Conservation (phyloP, 805 yeast species). For the Candida sphagnicola region DNA sequence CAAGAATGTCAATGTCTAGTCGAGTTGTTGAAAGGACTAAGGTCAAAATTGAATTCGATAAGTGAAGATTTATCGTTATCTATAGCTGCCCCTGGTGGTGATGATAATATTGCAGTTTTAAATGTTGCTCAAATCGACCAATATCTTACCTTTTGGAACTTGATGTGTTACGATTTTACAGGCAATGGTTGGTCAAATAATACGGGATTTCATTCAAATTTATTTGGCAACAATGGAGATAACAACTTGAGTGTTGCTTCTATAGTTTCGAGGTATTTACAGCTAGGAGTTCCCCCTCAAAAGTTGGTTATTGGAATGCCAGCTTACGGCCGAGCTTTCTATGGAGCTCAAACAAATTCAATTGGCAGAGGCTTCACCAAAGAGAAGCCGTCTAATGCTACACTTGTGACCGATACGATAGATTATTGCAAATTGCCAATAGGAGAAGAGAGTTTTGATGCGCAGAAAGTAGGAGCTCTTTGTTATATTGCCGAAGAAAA, state of each 20-base stretch:
- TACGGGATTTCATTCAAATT: conserved; percentile 68
- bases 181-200: conserved; percentile 65
- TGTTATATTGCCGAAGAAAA: conserved; percentile 37
- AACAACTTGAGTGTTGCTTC: conserved; percentile 44
- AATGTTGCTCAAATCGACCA: conserved; percentile 52
- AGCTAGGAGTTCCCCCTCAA: conserved; percentile 36
- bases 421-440: conserved; percentile 56
- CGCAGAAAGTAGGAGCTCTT: conserved; percentile 45
- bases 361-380: conserved; percentile 38
- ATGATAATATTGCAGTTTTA: conserved; percentile 40
- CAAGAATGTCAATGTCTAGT: conserved; percentile 45
- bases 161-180: conserved; percentile 88
- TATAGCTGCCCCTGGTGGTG: conserved; percentile 73
- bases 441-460: conserved; percentile 44
- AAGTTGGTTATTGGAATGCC: conserved; percentile 86
- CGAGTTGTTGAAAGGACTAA: conserved; percentile 36
- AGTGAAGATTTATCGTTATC: conserved; percentile 46
- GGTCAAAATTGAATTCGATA: conserved; percentile 31
- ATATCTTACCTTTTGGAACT: conserved; percentile 66
- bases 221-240: conserved; percentile 41
- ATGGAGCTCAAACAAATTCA: conserved; percentile 29
- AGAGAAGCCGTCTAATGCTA: conserved; percentile 2
- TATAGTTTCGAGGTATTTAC: conserved; percentile 43
- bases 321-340: conserved; percentile 58
- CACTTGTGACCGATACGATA: conserved; percentile 44